Evolutionary conservation across 2,329 filamentous ascomycete genomes (phyloP).

Genomic region (Fonsecaea multimorphosa): DNA sequence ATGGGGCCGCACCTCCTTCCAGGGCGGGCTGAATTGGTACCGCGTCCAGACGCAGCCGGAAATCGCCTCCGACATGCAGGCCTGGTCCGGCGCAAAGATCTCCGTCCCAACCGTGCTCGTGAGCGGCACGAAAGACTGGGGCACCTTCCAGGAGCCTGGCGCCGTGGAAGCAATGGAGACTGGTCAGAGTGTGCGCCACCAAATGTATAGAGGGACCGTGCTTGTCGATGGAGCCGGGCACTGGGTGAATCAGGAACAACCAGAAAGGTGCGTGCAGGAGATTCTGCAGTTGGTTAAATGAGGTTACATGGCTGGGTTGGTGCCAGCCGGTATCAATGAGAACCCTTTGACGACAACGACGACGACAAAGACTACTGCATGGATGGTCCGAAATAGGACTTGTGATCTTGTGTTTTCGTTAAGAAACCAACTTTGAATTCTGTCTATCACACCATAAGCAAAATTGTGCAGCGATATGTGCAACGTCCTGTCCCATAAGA

Average conservation of each 20-base stretch:
- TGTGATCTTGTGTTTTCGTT: neutral
- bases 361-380: no score
- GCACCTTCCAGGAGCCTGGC: conserved; percentile 70
- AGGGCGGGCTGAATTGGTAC: conserved; percentile 72
- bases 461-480: conserved; percentile 23
- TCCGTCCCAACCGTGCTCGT: conserved; percentile 67
- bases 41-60: conserved; percentile 62
- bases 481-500: conserved; percentile 3
- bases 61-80: conserved; percentile 58
- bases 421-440: neutral
- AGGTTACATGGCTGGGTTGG: conserved; percentile 14
- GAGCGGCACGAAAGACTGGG: conserved; percentile 69
- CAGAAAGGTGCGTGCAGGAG: conserved; percentile 58
- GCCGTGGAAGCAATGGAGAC: conserved; percentile 64
- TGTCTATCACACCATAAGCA: conserved; percentile 11
- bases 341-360: neutral
- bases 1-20: conserved; percentile 67
- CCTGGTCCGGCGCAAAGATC: conserved; percentile 67
- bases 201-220: conserved; percentile 61
- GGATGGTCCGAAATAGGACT: neutral
- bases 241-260: conserved; percentile 72
- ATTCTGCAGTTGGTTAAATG: conserved; percentile 52
- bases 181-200: conserved; percentile 60
- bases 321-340: neutral
- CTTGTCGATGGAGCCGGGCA: conserved; percentile 67